These are phyloP conservation scores for Boletus tomentosulus DNA, from an alignment of 768 basidiomycete genomes.

Conservation along the genomic window DNA sequence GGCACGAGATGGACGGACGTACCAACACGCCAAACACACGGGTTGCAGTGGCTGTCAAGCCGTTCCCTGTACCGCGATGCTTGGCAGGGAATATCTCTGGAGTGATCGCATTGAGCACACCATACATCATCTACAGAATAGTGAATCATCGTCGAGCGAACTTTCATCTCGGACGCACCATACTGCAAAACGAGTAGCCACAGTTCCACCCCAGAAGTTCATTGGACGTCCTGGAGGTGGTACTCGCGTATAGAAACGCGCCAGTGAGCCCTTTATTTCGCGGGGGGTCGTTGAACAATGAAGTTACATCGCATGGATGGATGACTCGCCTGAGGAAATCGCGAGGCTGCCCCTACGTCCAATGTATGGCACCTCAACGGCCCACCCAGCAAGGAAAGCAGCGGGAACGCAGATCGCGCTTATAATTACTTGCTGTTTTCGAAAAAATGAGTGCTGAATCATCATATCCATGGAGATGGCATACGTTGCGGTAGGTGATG, in stretches of 20 bases:
- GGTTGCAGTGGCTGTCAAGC: conserved; percentile 53
- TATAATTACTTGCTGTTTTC: conserved; percentile 60
- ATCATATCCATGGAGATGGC: background rate
- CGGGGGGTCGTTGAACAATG: conserved; percentile 31
- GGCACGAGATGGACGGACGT: conserved; percentile 16
- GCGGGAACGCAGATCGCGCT: conserved; percentile 67
- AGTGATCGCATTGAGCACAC: conserved; percentile 69
- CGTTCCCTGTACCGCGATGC: conserved; percentile 71
- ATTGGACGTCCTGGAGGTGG: conserved; percentile 54
- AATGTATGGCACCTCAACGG: conserved; percentile 59
- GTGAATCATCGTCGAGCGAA: background rate
- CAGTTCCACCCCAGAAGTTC: conserved; percentile 79
- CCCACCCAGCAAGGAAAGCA: conserved; percentile 66
- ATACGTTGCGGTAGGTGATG: conserved; percentile 69
- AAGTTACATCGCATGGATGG: conserved; percentile 3
- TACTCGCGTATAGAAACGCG: conserved; percentile 70
- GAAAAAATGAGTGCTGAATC: conserved; percentile 18
- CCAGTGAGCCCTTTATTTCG: conserved; percentile 63
- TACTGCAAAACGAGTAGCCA: conserved; percentile 59
- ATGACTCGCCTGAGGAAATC: conserved; percentile 53
- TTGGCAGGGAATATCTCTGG: conserved; percentile 71
- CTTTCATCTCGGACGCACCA: conserved; percentile 34
- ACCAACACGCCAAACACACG: conserved; percentile 71
- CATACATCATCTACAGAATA: conserved; percentile 61
- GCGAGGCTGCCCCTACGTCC: conserved; percentile 68